Percentiles rank a stretch among this genome's conserved stretches.
Evolutionary conservation across 2,329 filamentous ascomycete genomes (phyloP).

Genomic region (Hymenoscyphus fraxineus): DNA sequence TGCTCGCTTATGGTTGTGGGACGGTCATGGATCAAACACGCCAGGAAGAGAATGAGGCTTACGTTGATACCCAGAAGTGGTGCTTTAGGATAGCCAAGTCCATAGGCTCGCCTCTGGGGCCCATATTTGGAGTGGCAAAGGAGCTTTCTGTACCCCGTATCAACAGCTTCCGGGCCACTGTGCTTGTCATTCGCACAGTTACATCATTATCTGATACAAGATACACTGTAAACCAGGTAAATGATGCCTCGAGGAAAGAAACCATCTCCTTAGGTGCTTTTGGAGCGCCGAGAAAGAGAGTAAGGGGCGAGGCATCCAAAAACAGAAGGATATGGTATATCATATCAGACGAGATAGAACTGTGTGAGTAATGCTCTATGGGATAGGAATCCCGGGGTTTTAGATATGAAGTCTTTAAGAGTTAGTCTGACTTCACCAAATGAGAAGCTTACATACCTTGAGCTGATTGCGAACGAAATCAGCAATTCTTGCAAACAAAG

Average conservation of each 20-base stretch:
- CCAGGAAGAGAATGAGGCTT: conserved; percentile 19
- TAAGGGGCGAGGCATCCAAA: conserved; percentile 50
- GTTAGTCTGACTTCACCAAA: conserved; percentile 18
- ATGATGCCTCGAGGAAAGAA: conserved; percentile 33
- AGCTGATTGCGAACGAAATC: conserved; percentile 55
- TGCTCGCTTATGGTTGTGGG: neutral
- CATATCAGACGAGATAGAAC: conserved; percentile 41
- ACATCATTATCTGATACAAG: conserved; percentile 34
- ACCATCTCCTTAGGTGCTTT: conserved; percentile 36
- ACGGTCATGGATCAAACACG: neutral
- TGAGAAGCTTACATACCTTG: conserved; percentile 42
- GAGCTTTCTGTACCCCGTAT: conserved; percentile 18
- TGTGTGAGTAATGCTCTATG: conserved; percentile 39
- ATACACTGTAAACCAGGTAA: conserved; percentile 31
- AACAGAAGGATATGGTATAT: conserved; percentile 55
- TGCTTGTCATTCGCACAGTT: conserved; percentile 31
- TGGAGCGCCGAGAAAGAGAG: conserved; percentile 44
- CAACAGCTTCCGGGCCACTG: conserved; percentile 31
- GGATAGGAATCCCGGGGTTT: conserved; percentile 29
- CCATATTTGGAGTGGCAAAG: conserved; percentile 6
- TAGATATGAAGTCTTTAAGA: conserved; percentile 19
- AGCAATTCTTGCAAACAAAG: conserved; percentile 53
- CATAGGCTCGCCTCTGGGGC: conserved; percentile 18
- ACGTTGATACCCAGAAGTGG: conserved; percentile 38
- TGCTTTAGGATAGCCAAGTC: conserved; percentile 27